Evolutionary conservation across 2,329 filamentous ascomycete species (phyloP).

Genomic region (Aotearoamyces nothofagi): DNA sequence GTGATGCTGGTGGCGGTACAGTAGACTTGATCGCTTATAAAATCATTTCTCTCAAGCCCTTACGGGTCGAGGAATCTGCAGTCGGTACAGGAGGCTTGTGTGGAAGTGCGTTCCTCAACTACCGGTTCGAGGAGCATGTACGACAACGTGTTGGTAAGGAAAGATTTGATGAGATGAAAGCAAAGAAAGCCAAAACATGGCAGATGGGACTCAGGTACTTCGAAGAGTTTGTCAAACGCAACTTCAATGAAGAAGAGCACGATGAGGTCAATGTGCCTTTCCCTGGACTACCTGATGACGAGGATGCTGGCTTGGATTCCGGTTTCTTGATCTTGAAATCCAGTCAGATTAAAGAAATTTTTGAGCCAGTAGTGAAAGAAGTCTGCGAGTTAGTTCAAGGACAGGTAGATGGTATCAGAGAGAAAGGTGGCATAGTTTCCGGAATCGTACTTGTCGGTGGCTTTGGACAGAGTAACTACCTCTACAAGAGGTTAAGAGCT

Average conservation of each 20-base stretch:
- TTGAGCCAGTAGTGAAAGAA: constrained; percentile 59
- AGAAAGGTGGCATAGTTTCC: constrained; percentile 45
- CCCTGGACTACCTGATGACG: constrained; percentile 61
- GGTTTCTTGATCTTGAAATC: constrained; percentile 62
- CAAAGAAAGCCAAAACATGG: constrained; percentile 67
- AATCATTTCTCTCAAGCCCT: constrained; percentile 56
- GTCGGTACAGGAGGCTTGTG: constrained; percentile 67
- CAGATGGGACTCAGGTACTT: constrained; percentile 60
- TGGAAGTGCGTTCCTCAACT: constrained; percentile 67
- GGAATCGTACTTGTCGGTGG: constrained; percentile 74
- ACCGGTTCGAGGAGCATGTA: constrained; percentile 67
- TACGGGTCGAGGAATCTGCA: constrained; percentile 64
- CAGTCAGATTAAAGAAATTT: constrained; percentile 56
- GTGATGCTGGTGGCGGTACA: constrained; percentile 40
- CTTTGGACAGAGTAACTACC: constrained; percentile 66
- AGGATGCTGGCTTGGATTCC: constrained; percentile 58
- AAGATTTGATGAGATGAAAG: constrained; percentile 59
- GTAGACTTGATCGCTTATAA: constrained; percentile 74
- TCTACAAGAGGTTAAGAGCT: constrained; percentile 54
- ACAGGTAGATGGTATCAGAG: constrained; percentile 47
- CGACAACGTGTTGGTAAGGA: constrained; percentile 48
- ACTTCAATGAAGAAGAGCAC: constrained; percentile 67
- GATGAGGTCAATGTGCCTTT: constrained; percentile 69
- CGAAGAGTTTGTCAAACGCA: constrained; percentile 73
- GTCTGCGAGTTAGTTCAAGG: constrained; percentile 54